phyloP scores from a whole-genome alignment of 78 protist genomes.

The Dictyostelium citrinum region DNA sequence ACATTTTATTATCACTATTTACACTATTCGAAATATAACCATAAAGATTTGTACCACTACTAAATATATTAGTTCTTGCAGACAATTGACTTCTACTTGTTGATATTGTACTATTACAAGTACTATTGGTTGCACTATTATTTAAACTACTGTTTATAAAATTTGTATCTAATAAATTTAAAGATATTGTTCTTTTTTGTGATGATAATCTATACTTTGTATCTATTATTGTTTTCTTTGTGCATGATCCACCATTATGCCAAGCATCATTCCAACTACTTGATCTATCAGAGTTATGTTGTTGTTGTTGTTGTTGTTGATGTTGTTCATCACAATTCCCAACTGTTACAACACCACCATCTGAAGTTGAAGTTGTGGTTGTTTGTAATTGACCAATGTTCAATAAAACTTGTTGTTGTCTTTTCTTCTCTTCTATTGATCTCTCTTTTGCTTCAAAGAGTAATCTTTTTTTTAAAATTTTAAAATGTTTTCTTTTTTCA shows the following conservation, averaged over 20 bases:
- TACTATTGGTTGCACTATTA: background rate
- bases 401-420: background rate
- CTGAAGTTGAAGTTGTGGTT: background rate
- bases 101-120: background rate
- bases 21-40: background rate
- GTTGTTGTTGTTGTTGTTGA: background rate
- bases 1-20: background rate
- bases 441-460: background rate
- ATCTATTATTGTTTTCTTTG: background rate
- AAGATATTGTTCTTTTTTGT: background rate
- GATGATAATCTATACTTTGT: background rate
- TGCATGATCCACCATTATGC: background rate
- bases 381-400: background rate
- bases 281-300: background rate
- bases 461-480: background rate
- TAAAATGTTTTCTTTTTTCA: background rate
- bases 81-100: background rate
- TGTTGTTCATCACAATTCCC: background rate
- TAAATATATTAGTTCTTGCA: background rate
- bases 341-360: background rate
- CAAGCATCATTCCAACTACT: background rate
- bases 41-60: background rate
- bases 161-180: background rate
- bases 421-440: background rate
- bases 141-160: background rate